Conservation (phyloP, 2,329 filamentous ascomycete species). For the Hymenoscyphus albidus region DNA sequence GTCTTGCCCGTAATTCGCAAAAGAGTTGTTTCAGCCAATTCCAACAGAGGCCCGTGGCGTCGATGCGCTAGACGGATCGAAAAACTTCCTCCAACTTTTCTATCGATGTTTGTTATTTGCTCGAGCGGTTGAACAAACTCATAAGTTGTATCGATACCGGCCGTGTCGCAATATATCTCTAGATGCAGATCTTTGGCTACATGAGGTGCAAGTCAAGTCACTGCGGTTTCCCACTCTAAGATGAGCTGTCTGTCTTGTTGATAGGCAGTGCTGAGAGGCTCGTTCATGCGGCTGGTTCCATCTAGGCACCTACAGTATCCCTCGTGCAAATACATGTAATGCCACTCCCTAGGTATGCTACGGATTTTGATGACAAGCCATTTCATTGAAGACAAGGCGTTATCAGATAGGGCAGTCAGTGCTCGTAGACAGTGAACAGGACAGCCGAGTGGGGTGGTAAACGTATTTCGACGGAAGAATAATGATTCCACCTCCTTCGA, state of each 20-base stretch:
- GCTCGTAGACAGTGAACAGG: not conserved
- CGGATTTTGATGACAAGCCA: not conserved
- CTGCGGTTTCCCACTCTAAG: not conserved
- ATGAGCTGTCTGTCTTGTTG: not conserved
- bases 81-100: not conserved
- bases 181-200: not conserved
- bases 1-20: not conserved
- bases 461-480: not conserved
- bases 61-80: not conserved
- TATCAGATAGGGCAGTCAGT: not conserved
- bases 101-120: not conserved
- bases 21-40: not conserved
- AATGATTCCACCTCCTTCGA: not conserved
- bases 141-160: not conserved
- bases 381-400: not conserved
- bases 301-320: no score
- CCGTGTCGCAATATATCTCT: not conserved
- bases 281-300: no score
- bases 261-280: no score
- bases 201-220: not conserved
- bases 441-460: not conserved
- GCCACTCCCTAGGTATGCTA: no score
- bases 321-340: no score
- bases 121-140: not conserved
- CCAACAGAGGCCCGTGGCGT: not conserved